These are phyloP conservation scores for Fraxinus sp. DNA, from an alignment of 305 asterid species.

Conservation along the genomic window DNA sequence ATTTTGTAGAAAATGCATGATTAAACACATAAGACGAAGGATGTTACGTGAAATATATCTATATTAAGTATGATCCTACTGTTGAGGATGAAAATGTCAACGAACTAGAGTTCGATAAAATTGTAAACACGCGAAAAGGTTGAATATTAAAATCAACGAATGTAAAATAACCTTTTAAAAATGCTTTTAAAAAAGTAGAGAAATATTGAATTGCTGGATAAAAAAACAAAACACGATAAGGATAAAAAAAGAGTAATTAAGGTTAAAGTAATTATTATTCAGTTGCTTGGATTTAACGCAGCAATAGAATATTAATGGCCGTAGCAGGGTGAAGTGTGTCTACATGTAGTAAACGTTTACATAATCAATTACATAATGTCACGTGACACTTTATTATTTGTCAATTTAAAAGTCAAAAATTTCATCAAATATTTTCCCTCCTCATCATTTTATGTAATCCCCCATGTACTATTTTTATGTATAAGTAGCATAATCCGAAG, in stretches of 20 bases:
- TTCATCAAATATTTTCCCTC: too few species aligned
- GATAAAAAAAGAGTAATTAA: neutral
- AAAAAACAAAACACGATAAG: neutral
- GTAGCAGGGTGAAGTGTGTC: neutral
- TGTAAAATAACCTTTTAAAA: neutral
- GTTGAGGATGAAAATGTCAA: neutral
- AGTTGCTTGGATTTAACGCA: neutral
- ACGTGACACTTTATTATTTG: too few species aligned
- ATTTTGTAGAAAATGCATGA: neutral
- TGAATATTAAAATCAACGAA: neutral
- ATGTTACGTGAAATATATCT: neutral
- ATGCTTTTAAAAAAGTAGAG: neutral
- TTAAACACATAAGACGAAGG: neutral
- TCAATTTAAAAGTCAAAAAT: too few species aligned
- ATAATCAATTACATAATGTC: too few species aligned
- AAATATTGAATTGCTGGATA: neutral
- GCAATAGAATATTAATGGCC: neutral
- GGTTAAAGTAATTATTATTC: too few species aligned
- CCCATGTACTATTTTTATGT: too few species aligned
- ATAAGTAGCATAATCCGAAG: too few species aligned
- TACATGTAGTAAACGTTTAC: too few species aligned
- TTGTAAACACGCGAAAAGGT: neutral
- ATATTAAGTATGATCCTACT: neutral
- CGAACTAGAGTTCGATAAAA: neutral
- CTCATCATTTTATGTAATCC: too few species aligned